phyloP scores from a whole-genome alignment of 208 protist genomes.

The Zelonia costaricensis region DNA sequence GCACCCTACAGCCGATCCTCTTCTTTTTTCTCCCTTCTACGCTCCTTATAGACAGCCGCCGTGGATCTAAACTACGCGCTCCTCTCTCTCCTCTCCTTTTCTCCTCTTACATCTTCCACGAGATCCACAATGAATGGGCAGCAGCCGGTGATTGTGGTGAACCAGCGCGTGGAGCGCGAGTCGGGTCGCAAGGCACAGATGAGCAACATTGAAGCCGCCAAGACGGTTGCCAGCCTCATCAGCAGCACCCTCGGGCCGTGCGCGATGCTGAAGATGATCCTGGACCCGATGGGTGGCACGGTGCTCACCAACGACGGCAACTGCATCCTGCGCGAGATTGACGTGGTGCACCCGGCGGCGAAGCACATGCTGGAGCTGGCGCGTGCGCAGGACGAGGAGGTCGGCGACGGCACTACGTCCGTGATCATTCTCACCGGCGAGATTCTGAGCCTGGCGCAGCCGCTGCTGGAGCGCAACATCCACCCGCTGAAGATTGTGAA shows the following conservation, averaged over 20 bases:
- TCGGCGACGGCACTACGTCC: conserved; percentile 99
- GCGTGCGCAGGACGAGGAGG: conserved; percentile 99
- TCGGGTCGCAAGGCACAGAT: conserved; percentile 98
- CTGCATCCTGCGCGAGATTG: conserved; percentile 99
- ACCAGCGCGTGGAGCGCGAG: conserved; percentile 97
- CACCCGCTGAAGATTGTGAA: conserved; percentile 99
- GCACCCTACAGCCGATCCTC: too few species aligned
- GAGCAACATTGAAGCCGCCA: conserved; percentile 98
- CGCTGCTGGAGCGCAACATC: conserved; percentile 98
- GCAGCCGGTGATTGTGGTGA: conserved; percentile 91
- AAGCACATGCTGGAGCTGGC: conserved; percentile 99
- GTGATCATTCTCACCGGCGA: conserved; percentile 99
- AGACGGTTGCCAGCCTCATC: conserved; percentile 99
- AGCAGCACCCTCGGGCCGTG: conserved; percentile 99
- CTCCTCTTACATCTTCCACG: conserved; percentile 5
- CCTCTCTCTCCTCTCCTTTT: not conserved
- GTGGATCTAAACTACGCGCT: not conserved
- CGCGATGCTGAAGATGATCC: conserved; percentile 99
- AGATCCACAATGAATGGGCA: conserved; percentile 49
- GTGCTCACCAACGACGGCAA: conserved; percentile 99
- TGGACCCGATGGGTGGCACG: conserved; percentile 99
- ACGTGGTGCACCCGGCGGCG: conserved; percentile 99
- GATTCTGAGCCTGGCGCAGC: conserved; percentile 96
- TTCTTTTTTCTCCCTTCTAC: not conserved
- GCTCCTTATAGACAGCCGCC: not conserved